Evolutionary conservation across 495 filamentous ascomycete species (phyloP).

Genomic region (Jackrogersella multiformis): DNA sequence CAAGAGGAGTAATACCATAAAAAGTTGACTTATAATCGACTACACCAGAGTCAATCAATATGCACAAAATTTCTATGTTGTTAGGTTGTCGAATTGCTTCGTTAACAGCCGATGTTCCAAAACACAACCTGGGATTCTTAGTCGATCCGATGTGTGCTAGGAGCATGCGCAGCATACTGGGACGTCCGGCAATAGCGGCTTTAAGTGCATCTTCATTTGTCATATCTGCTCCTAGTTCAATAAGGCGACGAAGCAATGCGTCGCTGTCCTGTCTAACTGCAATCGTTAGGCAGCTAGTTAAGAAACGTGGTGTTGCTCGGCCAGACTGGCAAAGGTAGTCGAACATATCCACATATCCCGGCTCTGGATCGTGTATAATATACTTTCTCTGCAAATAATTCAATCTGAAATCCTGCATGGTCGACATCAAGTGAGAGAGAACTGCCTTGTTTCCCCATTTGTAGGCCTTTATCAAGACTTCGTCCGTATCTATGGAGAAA

Average conservation of each 20-base stretch:
- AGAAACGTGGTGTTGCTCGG: neutral
- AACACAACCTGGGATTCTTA: neutral
- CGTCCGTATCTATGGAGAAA: neutral
- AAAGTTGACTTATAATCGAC: neutral
- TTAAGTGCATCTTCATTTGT: neutral
- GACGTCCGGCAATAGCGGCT: neutral
- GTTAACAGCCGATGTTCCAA: neutral
- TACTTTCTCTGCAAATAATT: no score
- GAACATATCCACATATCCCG: conserved; percentile 4
- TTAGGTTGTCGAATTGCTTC: neutral
- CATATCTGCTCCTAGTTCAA: neutral
- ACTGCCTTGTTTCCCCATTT: conserved; percentile 7
- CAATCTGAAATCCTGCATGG: no score
- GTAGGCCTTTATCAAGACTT: conserved; percentile 6
- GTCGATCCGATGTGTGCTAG: neutral
- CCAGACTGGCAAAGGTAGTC: neutral
- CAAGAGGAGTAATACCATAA: neutral
- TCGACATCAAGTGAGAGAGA: neutral
- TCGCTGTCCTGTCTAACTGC: neutral
- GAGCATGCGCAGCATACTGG: neutral
- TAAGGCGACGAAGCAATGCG: neutral
- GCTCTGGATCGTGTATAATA: neutral
- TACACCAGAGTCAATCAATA: conserved; percentile 1
- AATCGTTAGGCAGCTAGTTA: neutral
- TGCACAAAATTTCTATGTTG: conserved; percentile 12